A percentile compares a stretch with the other conserved stretches of the same genome.
phyloP scores from a whole-genome alignment of 805 yeast species.

The Metschnikowia proteae region DNA sequence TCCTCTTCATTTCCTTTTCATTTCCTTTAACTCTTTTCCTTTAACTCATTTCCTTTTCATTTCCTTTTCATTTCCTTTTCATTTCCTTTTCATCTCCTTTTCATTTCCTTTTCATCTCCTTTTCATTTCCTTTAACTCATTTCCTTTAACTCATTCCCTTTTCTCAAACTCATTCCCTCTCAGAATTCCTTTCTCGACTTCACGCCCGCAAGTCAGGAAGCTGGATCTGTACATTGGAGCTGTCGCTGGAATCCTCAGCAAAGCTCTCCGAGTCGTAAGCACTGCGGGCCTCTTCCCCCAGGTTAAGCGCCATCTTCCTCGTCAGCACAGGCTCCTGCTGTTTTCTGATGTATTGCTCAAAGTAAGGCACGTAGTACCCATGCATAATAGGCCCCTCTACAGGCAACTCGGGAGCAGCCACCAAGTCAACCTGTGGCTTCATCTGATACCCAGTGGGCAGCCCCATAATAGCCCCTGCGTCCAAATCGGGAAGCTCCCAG shows the following conservation, averaged over 20 bases:
- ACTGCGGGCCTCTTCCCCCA: neutral
- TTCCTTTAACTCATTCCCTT: neutral
- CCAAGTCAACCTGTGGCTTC: neutral
- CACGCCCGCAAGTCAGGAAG: slow-evolving; percentile 15
- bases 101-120: neutral
- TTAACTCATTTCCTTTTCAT: too few species aligned
- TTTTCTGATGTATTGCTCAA: slow-evolving; percentile 14
- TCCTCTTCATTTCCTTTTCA: too few species aligned
- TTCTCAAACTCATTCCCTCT: neutral
- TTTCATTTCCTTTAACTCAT: neutral
- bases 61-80: too few species aligned
- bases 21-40: too few species aligned
- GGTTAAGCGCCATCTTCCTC: neutral
- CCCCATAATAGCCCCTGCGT: neutral
- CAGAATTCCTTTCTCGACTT: neutral
- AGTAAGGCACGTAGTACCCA: slow-evolving; percentile 10
- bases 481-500: slow-evolving; percentile 1
- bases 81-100: too few species aligned
- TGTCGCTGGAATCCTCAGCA: slow-evolving; percentile 20
- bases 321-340: neutral
- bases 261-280: slow-evolving; percentile 10
- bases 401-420: neutral
- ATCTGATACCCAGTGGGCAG: neutral
- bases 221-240: slow-evolving; percentile 30
- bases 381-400: neutral